Evolutionary conservation across 163 green algal genomes (phyloP).

Genomic region (Trebouxiophyceae sp.): DNA sequence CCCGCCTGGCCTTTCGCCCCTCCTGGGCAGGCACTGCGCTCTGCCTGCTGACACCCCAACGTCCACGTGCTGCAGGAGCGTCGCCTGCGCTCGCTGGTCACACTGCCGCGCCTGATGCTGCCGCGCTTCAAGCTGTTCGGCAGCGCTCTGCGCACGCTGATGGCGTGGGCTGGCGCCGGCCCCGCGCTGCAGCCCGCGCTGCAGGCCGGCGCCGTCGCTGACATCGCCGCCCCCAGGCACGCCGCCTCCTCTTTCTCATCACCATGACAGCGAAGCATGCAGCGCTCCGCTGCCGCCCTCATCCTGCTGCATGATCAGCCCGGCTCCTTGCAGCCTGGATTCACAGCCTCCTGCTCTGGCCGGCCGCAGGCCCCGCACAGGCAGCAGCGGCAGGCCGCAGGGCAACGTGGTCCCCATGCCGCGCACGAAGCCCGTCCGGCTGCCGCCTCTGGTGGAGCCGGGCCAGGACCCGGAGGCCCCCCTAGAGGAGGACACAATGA

Average conservation of each 20-base stretch:
- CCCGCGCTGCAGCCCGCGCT: conserved; percentile 33
- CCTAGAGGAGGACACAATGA: background rate
- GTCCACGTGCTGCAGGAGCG: conserved; percentile 6
- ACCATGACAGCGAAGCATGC: background rate
- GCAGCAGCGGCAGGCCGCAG: too few relatives aligned
- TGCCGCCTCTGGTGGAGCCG: background rate
- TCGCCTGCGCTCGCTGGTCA: conserved; percentile 20
- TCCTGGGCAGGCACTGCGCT: background rate
- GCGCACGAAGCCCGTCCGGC: background rate
- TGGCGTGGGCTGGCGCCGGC: too few relatives aligned
- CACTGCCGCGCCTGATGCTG: conserved; percentile 52
- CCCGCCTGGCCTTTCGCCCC: background rate
- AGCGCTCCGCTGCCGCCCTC: background rate
- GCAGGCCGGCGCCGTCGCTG: conserved; percentile 3
- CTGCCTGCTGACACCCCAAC: background rate
- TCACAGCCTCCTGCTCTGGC: too few relatives aligned
- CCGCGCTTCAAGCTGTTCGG: conserved; percentile 17
- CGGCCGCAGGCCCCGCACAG: too few relatives aligned
- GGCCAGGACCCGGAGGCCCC: background rate
- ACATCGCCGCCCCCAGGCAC: background rate
- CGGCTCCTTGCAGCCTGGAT: too few relatives aligned
- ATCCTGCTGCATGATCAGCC: background rate
- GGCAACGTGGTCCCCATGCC: too few relatives aligned
- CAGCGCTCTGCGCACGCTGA: too few relatives aligned
- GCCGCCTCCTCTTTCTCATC: background rate